Percentiles rank a stretch among this genome's conserved stretches.
Evolutionary conservation across 768 basidiomycete species (phyloP).

Genomic region (Suillus tomentosus): DNA sequence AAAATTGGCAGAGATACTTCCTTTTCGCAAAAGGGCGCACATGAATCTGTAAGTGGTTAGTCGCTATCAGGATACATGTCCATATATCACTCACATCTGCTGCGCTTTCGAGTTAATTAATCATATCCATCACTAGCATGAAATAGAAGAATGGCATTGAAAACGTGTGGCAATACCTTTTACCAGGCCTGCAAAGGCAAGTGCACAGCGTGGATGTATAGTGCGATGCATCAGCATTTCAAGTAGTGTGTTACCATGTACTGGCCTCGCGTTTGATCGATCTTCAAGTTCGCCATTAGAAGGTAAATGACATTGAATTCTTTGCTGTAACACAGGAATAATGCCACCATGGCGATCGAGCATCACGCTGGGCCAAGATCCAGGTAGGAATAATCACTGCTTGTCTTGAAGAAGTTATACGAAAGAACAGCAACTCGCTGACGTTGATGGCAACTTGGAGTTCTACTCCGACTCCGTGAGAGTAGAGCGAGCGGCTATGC

Average conservation of each 20-base stretch:
- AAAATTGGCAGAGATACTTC: no score
- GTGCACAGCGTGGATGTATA: not conserved
- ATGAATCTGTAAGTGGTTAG: conserved; percentile 2
- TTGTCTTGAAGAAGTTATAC: no score
- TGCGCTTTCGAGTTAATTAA: not conserved
- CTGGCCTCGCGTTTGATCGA: not conserved
- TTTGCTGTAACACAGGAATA: not conserved
- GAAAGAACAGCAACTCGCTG: no score
- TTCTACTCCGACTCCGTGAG: no score
- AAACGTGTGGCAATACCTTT: not conserved
- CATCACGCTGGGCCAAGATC: not conserved
- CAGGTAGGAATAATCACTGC: not conserved
- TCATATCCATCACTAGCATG: not conserved
- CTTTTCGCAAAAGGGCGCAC: not conserved
- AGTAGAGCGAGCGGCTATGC: no score
- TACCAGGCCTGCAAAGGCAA: no score
- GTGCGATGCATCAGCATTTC: not conserved
- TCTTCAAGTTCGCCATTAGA: not conserved
- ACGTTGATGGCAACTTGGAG: not conserved
- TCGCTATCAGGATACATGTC: not conserved
- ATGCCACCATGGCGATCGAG: not conserved
- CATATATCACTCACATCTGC: no score
- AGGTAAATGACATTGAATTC: not conserved
- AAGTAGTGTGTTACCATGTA: not conserved
- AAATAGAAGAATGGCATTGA: not conserved